Percentiles rank a stretch among this genome's conserved stretches.
Conservation (phyloP, 345 rosid species). For the Eucalyptus pauciflora region DNA sequence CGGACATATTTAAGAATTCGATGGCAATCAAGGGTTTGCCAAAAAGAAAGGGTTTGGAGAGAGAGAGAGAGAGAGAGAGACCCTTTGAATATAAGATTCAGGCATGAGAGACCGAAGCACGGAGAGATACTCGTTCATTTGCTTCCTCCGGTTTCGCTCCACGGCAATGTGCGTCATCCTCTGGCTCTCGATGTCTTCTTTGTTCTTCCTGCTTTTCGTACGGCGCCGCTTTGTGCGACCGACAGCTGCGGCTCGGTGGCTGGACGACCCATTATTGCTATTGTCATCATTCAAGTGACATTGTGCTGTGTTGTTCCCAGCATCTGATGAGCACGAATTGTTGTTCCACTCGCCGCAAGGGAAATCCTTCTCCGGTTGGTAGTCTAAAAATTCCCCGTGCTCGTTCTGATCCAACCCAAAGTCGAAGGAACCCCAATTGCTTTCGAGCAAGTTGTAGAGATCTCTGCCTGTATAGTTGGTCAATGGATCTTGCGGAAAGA, state of each 20-base stretch:
- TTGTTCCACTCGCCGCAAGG: conserved; percentile 13
- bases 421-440: conserved; percentile 16
- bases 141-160: conserved; percentile 89
- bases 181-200: conserved; percentile 78
- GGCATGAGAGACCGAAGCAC: conserved; percentile 83
- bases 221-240: conserved; percentile 50
- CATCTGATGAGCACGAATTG: not conserved
- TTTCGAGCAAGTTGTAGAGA: conserved; percentile 25
- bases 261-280: not conserved
- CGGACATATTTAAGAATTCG: not conserved
- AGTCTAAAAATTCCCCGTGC: conserved; percentile 20
- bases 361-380: conserved; percentile 17
- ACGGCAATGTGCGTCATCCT: conserved; percentile 99
- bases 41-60: not conserved
- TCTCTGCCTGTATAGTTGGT: conserved; percentile 20
- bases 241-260: not conserved
- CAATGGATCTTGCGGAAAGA: conserved; percentile 41
- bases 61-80: not conserved
- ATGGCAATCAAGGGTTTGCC: not conserved
- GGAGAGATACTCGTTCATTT: conserved; percentile 85
- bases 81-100: conserved; percentile 77
- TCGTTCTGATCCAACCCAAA: not conserved
- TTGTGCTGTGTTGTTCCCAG: not conserved
- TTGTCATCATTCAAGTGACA: not conserved
- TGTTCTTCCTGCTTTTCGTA: conserved; percentile 50